Percentiles rank a stretch among this genome's conserved stretches.
Conservation (phyloP, 179 eudicot species). For the Amaranthus tricolor region DNA sequence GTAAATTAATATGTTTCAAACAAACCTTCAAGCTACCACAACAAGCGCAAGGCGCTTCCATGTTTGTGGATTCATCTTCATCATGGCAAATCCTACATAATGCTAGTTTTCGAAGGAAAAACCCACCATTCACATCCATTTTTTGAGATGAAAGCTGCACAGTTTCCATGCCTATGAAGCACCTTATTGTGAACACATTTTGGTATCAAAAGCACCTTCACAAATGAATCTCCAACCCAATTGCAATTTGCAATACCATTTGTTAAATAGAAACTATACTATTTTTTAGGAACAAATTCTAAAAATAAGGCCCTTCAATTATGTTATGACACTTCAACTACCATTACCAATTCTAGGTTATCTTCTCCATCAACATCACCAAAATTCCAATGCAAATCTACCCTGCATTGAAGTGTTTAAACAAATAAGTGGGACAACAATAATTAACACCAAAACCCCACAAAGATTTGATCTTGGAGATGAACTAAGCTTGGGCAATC, state of each 20-base stretch:
- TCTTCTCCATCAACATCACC: conserved; percentile 4
- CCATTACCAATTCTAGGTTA: conserved; percentile 4
- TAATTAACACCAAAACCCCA: background rate
- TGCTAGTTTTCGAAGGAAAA: conserved; percentile 37
- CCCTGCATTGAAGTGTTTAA: conserved; percentile 12
- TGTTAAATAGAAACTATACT: background rate
- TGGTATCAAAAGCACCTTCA: conserved; percentile 25
- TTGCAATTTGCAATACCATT: conserved; percentile 47
- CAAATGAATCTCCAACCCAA: conserved; percentile 47
- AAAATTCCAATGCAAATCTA: background rate
- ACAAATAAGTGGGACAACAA: background rate
- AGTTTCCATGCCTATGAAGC: conserved; percentile 16
- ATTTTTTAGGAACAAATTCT: background rate
- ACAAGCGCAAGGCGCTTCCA: conserved; percentile 89
- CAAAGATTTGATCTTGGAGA: background rate
- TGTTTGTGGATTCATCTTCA: conserved; percentile 64
- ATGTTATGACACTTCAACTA: background rate
- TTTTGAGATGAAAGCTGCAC: conserved; percentile 28
- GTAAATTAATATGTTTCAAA: conserved; percentile 4
- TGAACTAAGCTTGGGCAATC: background rate
- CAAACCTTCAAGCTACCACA: conserved; percentile 83
- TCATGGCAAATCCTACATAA: conserved; percentile 88
- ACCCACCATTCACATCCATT: conserved; percentile 45
- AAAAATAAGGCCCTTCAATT: background rate
- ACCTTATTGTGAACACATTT: conserved; percentile 28